Evolutionary conservation across 2,329 filamentous ascomycete species (phyloP), one percentile per base, ranked within the genome.

Genomic region (Aureobasidium sp.): DNA sequence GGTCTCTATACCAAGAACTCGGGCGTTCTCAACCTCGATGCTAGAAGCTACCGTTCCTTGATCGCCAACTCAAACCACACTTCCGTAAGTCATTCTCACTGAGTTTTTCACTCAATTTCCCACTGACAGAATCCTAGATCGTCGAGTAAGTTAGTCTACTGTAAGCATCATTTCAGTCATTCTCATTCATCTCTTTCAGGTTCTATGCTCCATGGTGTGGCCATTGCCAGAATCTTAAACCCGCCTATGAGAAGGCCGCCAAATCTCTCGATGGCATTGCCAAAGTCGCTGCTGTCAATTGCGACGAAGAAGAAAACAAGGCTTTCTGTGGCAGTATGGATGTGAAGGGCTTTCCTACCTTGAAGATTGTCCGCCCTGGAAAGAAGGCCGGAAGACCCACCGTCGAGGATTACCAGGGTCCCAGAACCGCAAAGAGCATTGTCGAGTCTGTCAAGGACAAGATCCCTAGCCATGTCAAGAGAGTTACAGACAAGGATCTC

Each of bases 201-300:
- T 97, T 97, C 82, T 97, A 96, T 72, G 93, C 93, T 9, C 93
- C 93, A 27, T 97, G 93, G 93, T 97, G 94, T 71, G 94, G 93
- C 46, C 94, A 97, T 78, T 99, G 94, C 79, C 84, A 96, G 77
- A 97, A 89, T 77, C 87, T 99, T 70, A 92, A 97, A 78, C 93
- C 92, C 3, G 90, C 90, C 48, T 99, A 94, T 77, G 93, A 97
- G 76, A 96, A 96, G 76, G 92, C 87, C 1, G 94, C 94, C 68
- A 89, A 88, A 70, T 91, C 87, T 69, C 87, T 99, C 63, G 84
- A 88, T n/a, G 94, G 94, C 15, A 82, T 97, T 15, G 94, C 91
- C 69, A 95, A 96, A 70, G 93, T 99, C 46, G 94, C 91, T 52
- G 94, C 95, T 61, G 81, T 99, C 66, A 89, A 99, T 76, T 99